Evolutionary conservation across 129 eudicot genomes (phyloP).

Genomic region (Gnaphalium uliginosum): DNA sequence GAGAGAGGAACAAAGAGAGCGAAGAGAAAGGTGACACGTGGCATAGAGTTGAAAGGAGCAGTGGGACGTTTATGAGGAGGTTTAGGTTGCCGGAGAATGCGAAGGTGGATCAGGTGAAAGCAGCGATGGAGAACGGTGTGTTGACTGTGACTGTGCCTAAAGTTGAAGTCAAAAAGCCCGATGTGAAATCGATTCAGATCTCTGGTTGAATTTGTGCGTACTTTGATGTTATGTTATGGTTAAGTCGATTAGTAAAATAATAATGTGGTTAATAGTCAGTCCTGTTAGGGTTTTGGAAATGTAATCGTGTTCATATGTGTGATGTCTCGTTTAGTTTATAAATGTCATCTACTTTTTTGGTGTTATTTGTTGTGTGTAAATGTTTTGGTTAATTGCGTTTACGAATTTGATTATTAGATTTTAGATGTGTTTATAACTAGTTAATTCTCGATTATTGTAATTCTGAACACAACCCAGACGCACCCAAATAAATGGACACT

Average conservation of each 20-base stretch:
- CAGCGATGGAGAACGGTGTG: slow-evolving; percentile 52
- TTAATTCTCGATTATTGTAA: too few relatives aligned
- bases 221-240: not conserved
- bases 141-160: slow-evolving; percentile 47
- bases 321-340: not conserved
- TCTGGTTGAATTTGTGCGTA: slow-evolving; percentile 15
- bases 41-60: slow-evolving; percentile 42
- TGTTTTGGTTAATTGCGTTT: not conserved
- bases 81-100: slow-evolving; percentile 50
- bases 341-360: not conserved
- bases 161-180: slow-evolving; percentile 33
- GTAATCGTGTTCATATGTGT: not conserved
- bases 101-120: slow-evolving; percentile 47
- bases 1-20: slow-evolving; percentile 49
- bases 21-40: slow-evolving; percentile 48
- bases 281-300: slow-evolving; percentile 9
- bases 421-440: too few relatives aligned
- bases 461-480: too few relatives aligned
- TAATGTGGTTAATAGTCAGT: slow-evolving; percentile 5
- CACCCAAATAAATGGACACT: too few relatives aligned
- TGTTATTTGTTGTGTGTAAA: not conserved
- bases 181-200: slow-evolving; percentile 32
- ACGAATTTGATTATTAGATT: not conserved
- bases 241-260: not conserved
- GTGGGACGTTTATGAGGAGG: slow-evolving; percentile 39